phyloP scores from a whole-genome alignment of 176 grass and related monocot genomes.

The Areca catechu region DNA sequence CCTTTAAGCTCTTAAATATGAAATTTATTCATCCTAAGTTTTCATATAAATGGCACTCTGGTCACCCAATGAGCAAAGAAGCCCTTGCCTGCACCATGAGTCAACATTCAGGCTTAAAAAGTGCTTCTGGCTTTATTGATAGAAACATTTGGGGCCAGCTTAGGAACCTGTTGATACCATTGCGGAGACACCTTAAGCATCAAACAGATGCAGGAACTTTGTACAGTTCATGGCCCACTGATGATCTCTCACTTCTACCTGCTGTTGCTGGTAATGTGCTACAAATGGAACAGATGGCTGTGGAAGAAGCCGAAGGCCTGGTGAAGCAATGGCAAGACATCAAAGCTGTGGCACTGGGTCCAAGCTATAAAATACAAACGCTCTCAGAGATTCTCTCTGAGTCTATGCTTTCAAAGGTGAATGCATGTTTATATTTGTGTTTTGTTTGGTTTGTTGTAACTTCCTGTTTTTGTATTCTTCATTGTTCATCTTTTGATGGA shows the following conservation, averaged over 20 bases:
- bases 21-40: slow-evolving; percentile 40
- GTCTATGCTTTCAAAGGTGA: slow-evolving; percentile 78
- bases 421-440: slow-evolving; percentile 11
- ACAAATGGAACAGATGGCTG: slow-evolving; percentile 46
- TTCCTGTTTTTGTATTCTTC: background rate
- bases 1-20: slow-evolving; percentile 46
- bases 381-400: slow-evolving; percentile 62
- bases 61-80: slow-evolving; percentile 18
- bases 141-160: slow-evolving; percentile 34
- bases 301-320: slow-evolving; percentile 70
- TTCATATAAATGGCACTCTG: background rate
- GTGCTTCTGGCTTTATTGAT: slow-evolving; percentile 20
- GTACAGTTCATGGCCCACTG: slow-evolving; percentile 5
- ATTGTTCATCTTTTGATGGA: background rate
- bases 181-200: slow-evolving; percentile 31
- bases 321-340: slow-evolving; percentile 85
- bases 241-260: slow-evolving; percentile 17
- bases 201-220: slow-evolving; percentile 9
- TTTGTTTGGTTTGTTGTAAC: slow-evolving; percentile 8
- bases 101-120: slow-evolving; percentile 25
- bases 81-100: slow-evolving; percentile 16
- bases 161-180: slow-evolving; percentile 42
- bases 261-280: slow-evolving; percentile 2
- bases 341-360: slow-evolving; percentile 85
- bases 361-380: slow-evolving; percentile 58